Percentiles rank a stretch among this genome's conserved stretches.
phyloP scores from a whole-genome alignment of 192 early-diverging fungal species.

The Coemansia sp. region DNA sequence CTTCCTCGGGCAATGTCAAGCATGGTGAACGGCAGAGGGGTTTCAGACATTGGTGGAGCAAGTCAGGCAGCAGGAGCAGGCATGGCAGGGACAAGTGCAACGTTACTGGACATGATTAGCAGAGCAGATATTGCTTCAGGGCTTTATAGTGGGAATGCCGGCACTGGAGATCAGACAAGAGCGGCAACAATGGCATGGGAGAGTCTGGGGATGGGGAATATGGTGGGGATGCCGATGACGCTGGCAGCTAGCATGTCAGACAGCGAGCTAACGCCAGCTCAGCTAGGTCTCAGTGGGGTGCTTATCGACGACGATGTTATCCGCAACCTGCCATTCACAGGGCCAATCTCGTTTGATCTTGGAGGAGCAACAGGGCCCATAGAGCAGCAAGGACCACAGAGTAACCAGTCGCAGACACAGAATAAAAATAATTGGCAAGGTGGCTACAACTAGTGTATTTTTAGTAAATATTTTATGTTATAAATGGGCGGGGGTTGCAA shows the following conservation, averaged over 20 bases:
- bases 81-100: background rate
- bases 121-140: background rate
- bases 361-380: background rate
- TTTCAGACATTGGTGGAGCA: background rate
- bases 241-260: background rate
- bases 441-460: no score
- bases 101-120: background rate
- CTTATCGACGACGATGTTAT: conserved; percentile 37
- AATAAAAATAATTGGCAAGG: no score
- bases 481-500: no score
- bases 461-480: no score
- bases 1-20: conserved; percentile 18
- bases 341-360: conserved; percentile 27
- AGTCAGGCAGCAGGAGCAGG: background rate
- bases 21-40: background rate
- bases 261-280: conserved; percentile 7
- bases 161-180: background rate
- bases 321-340: conserved; percentile 29
- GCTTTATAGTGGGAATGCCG: background rate
- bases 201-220: background rate
- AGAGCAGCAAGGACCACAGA: no score
- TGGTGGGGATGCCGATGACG: background rate
- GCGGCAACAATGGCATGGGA: background rate
- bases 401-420: no score
- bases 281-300: conserved; percentile 26